Percentiles rank a stretch among this genome's conserved stretches.
Conservation (phyloP, 352 stramenopile species). For the Thalassiosira hispida region DNA sequence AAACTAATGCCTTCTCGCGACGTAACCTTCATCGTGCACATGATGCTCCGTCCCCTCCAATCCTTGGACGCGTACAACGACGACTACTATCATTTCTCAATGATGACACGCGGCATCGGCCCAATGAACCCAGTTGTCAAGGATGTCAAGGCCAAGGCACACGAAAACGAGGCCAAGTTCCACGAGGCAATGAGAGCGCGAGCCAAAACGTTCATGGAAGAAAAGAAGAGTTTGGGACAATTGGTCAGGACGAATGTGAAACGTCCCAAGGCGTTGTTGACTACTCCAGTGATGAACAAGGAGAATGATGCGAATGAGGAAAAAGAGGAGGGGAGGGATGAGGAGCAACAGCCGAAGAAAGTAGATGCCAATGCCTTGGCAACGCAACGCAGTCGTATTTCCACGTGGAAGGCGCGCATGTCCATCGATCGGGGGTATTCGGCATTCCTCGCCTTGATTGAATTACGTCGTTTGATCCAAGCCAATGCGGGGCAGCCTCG, state of each 20-base stretch:
- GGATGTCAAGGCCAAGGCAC: slow-evolving; percentile 46
- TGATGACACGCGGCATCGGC: background rate
- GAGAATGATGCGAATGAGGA: slow-evolving; percentile 24
- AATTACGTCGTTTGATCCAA: slow-evolving; percentile 68
- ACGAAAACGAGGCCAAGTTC: slow-evolving; percentile 58
- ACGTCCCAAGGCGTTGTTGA: slow-evolving; percentile 77
- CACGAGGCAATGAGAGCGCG: slow-evolving; percentile 46
- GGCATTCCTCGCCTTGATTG: slow-evolving; percentile 70
- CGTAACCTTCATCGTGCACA: slow-evolving; percentile 76
- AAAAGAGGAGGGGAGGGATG: slow-evolving; percentile 7
- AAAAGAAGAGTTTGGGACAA: slow-evolving; percentile 73
- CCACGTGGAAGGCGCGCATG: slow-evolving; percentile 77
- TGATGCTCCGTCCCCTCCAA: slow-evolving; percentile 62
- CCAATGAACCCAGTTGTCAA: slow-evolving; percentile 38
- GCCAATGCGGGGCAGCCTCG: slow-evolving; percentile 50
- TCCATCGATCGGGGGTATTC: slow-evolving; percentile 78
- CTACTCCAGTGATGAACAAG: slow-evolving; percentile 49
- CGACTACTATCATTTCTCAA: slow-evolving; percentile 55
- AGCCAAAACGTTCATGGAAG: slow-evolving; percentile 71
- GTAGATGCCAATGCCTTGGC: slow-evolving; percentile 45
- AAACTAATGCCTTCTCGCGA: slow-evolving; percentile 73
- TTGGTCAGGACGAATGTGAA: slow-evolving; percentile 73
- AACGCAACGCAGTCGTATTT: slow-evolving; percentile 48
- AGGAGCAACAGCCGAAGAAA: background rate
- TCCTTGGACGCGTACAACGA: slow-evolving; percentile 51